Evolutionary conservation across 2,329 filamentous ascomycete species (phyloP), one percentile per base, ranked within the genome.

Genomic region (Diaporthe aspalathi): DNA sequence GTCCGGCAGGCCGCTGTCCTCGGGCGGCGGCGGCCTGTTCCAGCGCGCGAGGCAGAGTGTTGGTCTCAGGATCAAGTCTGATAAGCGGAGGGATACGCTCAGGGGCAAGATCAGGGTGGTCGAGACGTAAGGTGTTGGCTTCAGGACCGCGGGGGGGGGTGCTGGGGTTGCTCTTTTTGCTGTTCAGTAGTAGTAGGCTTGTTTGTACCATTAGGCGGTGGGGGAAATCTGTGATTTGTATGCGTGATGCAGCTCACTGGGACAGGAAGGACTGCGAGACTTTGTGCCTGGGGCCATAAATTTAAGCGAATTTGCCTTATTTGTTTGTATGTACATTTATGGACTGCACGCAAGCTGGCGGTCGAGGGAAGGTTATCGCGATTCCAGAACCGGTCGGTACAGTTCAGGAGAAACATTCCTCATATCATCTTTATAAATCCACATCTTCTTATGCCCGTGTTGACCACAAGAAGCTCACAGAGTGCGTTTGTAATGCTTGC

Each of bases 21-120:
- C 49, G 5, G 40, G 53, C 14, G 8, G n/a, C 14, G 8, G n/a
- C 20, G 63, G 72, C 20, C n/a, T 73, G 40, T 43, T 73, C 17
- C 62, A 72, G 67, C 53, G 70, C 7, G 72, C 72, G 43, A 68
- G 60, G 62, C 56, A 70, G 24, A 68, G 60, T 27, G 63, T 71
- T 47, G 63, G 67, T 8, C 1, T 70, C 20, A 35, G 54, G 32
- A 72, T 20, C 22, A 70, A 35, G 54, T 56, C 65, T 11, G 65
- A 73, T 29, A 72, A 52, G 70, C 45, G 47, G 32, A 45, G 72
- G n/a, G 52, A 67, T 4, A 68, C 63, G 24, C 14, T 73, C 7
- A 68, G 38, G 63, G 63, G 47, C 2, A 67, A 70, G 43, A 72
- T 70, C 35, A 60, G 45, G 35, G 70, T 72, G 12, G n/a, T 70